phyloP scores from a whole-genome alignment of 192 early-diverging fungal species.

The Backusella westeae region DNA sequence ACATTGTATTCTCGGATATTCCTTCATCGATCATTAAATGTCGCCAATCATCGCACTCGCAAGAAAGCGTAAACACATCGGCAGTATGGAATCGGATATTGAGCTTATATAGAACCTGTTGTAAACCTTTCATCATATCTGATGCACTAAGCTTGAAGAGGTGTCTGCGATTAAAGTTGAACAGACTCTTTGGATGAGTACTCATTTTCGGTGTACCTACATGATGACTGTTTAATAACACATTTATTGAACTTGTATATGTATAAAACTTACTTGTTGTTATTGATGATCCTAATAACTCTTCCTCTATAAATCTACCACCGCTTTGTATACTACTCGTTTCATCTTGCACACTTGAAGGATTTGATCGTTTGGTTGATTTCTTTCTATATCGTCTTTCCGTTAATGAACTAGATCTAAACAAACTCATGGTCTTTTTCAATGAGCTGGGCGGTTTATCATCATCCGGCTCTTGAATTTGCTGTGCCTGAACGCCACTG shows the following conservation, averaged over 20 bases:
- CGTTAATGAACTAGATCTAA: background rate
- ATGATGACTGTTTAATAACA: no score
- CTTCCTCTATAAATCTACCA: background rate
- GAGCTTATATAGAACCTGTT: background rate
- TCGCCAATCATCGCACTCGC: slow-evolving; percentile 1
- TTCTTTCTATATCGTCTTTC: background rate
- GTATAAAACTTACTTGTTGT: background rate
- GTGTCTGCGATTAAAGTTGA: slow-evolving; percentile 23
- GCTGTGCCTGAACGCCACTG: background rate
- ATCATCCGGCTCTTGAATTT: background rate
- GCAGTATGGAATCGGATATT: background rate
- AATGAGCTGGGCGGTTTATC: background rate
- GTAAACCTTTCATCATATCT: slow-evolving; percentile 9
- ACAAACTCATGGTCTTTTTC: background rate
- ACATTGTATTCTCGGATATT: background rate
- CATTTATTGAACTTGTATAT: background rate
- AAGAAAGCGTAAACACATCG: slow-evolving; percentile 1
- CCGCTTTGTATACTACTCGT: background rate
- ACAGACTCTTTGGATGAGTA: slow-evolving; percentile 22
- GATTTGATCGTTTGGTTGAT: background rate
- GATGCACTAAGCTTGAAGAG: slow-evolving; percentile 1
- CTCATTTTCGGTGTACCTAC: background rate
- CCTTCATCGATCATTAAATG: background rate
- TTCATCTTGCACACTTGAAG: background rate
- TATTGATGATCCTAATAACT: background rate